Base-by-base conservation (phyloP, 352 stramenopile species). In the Globisporangium alternatum region DNA sequence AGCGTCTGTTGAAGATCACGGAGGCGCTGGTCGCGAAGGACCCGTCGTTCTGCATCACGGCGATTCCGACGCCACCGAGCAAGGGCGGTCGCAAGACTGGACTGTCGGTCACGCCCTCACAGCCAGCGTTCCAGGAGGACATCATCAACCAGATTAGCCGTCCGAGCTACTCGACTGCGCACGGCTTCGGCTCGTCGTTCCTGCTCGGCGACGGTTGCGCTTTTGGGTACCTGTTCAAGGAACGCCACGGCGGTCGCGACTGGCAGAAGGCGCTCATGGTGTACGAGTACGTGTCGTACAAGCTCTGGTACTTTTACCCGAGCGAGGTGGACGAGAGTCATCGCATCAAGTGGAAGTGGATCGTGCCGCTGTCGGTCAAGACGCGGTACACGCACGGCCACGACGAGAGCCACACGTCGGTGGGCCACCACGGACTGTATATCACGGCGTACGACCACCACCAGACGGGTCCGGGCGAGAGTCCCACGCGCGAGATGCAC, bases 251-350 rank as follows among this genome's bases (percentile, higher is more conserved):
- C 48, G 76, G 72, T 1, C 68, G 70, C 3, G 80, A 89, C 66
- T 96, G 87, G 87, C 86, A 93, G 58, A 93, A 93, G 63, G 83
- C 83, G 57, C 66, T 96, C 22, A 77, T 96, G 55, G 87, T 96
- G 59, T 96, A 93, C 64, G 87, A 96, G 61, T 91, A 91, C 55
- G 83, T 81, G 48, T 91, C 83, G 44, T 86, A 94, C 74, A 96
- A 96, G 68, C 61, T 96, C 21, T 96, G 87, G 87, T 96, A 93
- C 69, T 96, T 96, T 65, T 93, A 94, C 48, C 87, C 87, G 45
- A 92, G 81, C 54, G 85, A 93, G 65, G 81, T 93, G 31, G 86
- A 96, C 62, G 81, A 90, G 64, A 80, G 77, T 5, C 79, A 94
- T 37, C 70, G 77, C 28, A 96, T 96, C 69, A 76, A 88, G 66